These are phyloP conservation scores for Anisodus tanguticus DNA, from an alignment of 257 asterid species.

Conservation along the genomic window DNA sequence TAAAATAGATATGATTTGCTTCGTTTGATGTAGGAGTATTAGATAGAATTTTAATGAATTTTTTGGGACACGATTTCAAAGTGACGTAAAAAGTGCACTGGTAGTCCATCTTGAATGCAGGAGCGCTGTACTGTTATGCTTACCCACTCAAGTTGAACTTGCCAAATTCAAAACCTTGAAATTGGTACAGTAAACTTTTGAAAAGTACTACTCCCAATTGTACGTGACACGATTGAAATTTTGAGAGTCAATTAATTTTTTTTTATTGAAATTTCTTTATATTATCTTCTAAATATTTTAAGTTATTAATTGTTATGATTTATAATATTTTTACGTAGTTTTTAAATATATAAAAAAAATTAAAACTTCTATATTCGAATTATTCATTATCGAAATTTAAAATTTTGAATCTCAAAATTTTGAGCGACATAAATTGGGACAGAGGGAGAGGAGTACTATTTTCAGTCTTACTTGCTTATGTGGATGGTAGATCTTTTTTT, in stretches of 20 bases:
- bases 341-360: too few species aligned
- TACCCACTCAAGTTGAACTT: conserved; percentile 21
- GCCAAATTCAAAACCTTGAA: background rate
- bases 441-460: too few species aligned
- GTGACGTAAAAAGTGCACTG: conserved; percentile 11
- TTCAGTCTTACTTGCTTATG: background rate
- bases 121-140: conserved; percentile 22
- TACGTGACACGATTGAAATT: too few species aligned
- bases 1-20: background rate
- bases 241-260: too few species aligned
- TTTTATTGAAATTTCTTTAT: too few species aligned
- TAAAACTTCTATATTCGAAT: too few species aligned
- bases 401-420: too few species aligned
- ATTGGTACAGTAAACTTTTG: background rate
- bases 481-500: background rate
- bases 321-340: too few species aligned
- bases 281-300: too few species aligned
- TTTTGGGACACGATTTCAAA: background rate
- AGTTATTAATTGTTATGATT: too few species aligned
- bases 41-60: background rate
- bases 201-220: background rate
- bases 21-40: background rate
- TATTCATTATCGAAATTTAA: too few species aligned
- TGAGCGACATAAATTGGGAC: too few species aligned
- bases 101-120: conserved; percentile 19